Evolutionary conservation across 2,329 filamentous ascomycete genomes (phyloP), one percentile per base, ranked within the genome.

Genomic region (Scortechinia acanthostroma): DNA sequence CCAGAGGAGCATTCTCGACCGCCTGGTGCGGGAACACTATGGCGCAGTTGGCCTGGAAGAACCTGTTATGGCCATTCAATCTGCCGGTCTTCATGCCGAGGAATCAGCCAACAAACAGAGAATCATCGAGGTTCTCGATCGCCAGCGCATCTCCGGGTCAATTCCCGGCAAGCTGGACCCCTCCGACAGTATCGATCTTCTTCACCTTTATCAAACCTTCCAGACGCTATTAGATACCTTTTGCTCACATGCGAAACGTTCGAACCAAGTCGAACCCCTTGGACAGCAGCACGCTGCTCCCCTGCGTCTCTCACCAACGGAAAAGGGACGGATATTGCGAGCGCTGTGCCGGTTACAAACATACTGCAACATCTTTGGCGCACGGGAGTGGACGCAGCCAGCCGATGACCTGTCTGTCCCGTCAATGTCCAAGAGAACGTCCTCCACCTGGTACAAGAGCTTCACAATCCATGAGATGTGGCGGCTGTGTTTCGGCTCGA

Each of bases 401-500:
- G n/a, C n/a, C n/a, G n/a, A n/a, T n/a, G n/a, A n/a, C n/a, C n/a
- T n/a, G n/a, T n/a, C n/a, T n/a, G 25, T 30, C 10, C 25, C 25
- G 25, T 30, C 25, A 10, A 10, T 10, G n/a, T n/a, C 10, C n/a
- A 10, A 10, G 10, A 10, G 25, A 10, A 30, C 10, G 25, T 30
- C 25, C 10, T 30, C 25, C 10, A 30, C 25, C 25, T 30, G 25
- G 25, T 30, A 30, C 25, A 10, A n/a, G 10, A 30, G n/a, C n/a
- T 52, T 51, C 20, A 42, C 21, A 2, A 15, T 19, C 1, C 44
- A 45, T 15, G 47, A 52, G 5, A 44, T 42, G 14, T 56, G 46
- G 46, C 43, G 48, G 0, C 1, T 54, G 6, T 51, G 55, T 21
- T 54, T 51, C 19, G 48, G 49, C 2, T 44, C 48, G 1, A 49